Conservation (phyloP, 73 alveolate species). For the Blepharisma japonicum region DNA sequence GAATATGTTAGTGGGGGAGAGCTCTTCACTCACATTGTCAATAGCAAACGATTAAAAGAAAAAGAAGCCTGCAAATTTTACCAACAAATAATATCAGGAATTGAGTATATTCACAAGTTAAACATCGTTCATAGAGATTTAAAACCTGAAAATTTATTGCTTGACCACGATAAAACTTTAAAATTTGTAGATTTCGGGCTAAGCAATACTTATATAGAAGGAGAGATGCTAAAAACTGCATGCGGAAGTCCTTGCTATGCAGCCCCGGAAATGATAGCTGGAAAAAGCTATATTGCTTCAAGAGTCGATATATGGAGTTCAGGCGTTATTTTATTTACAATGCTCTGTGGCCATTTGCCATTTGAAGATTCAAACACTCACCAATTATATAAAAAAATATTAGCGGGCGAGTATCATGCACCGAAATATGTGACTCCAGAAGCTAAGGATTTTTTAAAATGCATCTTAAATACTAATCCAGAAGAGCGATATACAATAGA, state of each 20-base stretch:
- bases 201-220: slow-evolving; percentile 38
- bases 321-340: slow-evolving; percentile 84
- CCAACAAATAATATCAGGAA: slow-evolving; percentile 51
- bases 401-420: slow-evolving; percentile 62
- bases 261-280: slow-evolving; percentile 89
- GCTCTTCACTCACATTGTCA: slow-evolving; percentile 47
- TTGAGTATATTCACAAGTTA: slow-evolving; percentile 39
- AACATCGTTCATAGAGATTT: slow-evolving; percentile 82
- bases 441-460: slow-evolving; percentile 52
- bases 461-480: slow-evolving; percentile 63
- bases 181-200: slow-evolving; percentile 95
- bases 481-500: slow-evolving; percentile 48
- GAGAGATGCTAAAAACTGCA: slow-evolving; percentile 54
- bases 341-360: slow-evolving; percentile 87
- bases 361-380: slow-evolving; percentile 81
- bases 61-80: slow-evolving; percentile 45
- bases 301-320: slow-evolving; percentile 81
- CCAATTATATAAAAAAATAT: slow-evolving; percentile 69
- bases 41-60: slow-evolving; percentile 38
- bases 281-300: slow-evolving; percentile 59
- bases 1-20: slow-evolving; percentile 57
- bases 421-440: slow-evolving; percentile 53
- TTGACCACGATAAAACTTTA: slow-evolving; percentile 68
- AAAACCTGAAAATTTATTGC: slow-evolving; percentile 82
- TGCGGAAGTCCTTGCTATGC: slow-evolving; percentile 90